A percentile compares a stretch with the other conserved stretches of the same genome.
Evolutionary conservation across 805 yeast species (phyloP).

Genomic region (Metschnikowia lochheadii): DNA sequence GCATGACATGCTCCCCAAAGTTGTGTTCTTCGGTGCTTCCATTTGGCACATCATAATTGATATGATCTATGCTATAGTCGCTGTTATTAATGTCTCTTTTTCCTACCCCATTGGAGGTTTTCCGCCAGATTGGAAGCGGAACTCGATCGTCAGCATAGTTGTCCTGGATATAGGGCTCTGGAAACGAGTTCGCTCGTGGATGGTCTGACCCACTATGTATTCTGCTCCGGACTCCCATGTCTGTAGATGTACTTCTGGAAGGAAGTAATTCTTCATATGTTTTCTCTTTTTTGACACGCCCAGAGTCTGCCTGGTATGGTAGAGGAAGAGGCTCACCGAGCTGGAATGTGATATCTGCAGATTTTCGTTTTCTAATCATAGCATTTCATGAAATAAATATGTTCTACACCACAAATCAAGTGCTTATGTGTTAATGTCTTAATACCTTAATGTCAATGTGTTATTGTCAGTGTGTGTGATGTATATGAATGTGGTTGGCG

Average conservation of each 20-base stretch:
- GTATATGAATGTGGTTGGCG: no score
- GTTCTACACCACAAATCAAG: not conserved
- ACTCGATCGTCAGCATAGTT: not conserved
- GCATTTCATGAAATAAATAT: conserved; percentile 6
- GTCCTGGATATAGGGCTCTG: not conserved
- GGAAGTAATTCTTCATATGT: not conserved
- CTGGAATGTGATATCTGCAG: conserved; percentile 16
- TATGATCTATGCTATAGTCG: not conserved
- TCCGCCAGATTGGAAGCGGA: conserved; percentile 14
- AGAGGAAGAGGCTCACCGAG: conserved; percentile 37
- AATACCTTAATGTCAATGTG: not conserved
- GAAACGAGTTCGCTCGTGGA: conserved; percentile 5
- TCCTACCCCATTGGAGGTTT: not conserved
- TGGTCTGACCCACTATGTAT: conserved; percentile 1
- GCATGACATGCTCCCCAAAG: not conserved
- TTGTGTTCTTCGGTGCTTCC: conserved; percentile 1
- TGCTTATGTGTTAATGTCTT: not conserved
- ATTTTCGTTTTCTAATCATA: conserved; percentile 16
- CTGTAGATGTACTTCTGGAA: not conserved
- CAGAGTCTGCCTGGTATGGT: conserved; percentile 23
- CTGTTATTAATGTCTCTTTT: not conserved
- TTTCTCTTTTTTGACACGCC: conserved; percentile 7
- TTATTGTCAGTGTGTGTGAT: not conserved
- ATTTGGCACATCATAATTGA: not conserved
- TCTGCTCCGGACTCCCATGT: not conserved